phyloP scores from a whole-genome alignment of 768 basidiomycete genomes.

The Sarcodon aspratus region DNA sequence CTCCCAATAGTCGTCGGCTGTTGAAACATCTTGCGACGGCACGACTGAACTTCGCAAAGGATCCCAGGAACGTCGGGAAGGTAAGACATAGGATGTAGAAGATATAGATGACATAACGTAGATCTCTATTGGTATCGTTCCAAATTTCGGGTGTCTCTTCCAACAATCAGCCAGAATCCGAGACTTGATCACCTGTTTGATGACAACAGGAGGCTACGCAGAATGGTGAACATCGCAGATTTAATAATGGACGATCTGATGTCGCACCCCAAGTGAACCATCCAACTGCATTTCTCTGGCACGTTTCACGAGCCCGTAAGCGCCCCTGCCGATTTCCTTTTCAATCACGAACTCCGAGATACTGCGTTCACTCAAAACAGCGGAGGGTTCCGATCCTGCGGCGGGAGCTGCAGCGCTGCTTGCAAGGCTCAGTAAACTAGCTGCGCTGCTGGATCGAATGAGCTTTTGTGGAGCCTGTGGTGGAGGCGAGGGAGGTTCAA shows the following conservation, averaged over 20 bases:
- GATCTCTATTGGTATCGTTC: conserved; percentile 97
- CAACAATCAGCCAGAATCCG: conserved; percentile 98
- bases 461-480: conserved; percentile 51
- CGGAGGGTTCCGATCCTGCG: conserved; percentile 33
- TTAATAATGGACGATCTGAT: conserved; percentile 2
- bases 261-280: conserved; percentile 74
- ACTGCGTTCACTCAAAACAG: conserved; percentile 42
- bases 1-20: conserved; percentile 40
- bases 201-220: conserved; percentile 73
- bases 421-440: conserved; percentile 49
- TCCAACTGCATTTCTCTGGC: conserved; percentile 68
- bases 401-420: conserved; percentile 55
- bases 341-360: conserved; percentile 84
- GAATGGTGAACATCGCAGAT: conserved; percentile 6
- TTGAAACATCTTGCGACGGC: conserved; percentile 3
- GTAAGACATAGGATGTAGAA: conserved; percentile 68
- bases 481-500: conserved; percentile 62
- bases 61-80: conserved; percentile 75
- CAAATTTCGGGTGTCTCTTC: conserved; percentile 92
- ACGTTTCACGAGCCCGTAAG: conserved; percentile 90
- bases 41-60: conserved; percentile 37
- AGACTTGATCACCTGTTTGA: conserved; percentile 98
- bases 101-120: conserved; percentile 90
- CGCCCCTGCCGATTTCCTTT: conserved; percentile 84
- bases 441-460: conserved; percentile 50